These are phyloP conservation scores for Acacia crassicarpa DNA, from an alignment of 306 rosid genomes.

Conservation along the genomic window DNA sequence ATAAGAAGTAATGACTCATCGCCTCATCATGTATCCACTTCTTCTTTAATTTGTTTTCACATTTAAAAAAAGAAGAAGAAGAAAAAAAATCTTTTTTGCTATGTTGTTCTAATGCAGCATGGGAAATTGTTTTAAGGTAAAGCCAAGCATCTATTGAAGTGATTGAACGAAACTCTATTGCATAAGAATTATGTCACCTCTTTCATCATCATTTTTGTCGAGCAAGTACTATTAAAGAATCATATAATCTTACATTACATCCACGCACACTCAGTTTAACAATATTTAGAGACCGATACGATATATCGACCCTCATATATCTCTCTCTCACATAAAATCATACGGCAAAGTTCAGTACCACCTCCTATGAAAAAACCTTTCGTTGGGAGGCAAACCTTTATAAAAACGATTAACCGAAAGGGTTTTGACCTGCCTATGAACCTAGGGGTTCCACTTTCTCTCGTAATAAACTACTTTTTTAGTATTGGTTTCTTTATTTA, in stretches of 20 bases:
- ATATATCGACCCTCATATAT: neutral
- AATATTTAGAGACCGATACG: neutral
- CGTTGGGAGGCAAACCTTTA: too few species aligned
- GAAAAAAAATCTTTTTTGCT: neutral
- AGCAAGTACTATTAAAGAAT: neutral
- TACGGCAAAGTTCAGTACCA: too few species aligned
- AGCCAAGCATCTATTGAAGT: slow-evolving; percentile 25
- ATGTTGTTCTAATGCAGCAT: slow-evolving; percentile 19
- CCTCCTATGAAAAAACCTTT: too few species aligned
- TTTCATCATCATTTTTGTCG: neutral
- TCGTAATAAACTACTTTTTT: too few species aligned
- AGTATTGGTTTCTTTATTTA: too few species aligned
- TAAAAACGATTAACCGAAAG: too few species aligned
- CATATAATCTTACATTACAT: neutral
- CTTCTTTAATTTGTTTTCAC: neutral
- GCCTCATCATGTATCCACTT: neutral
- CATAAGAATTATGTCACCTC: neutral
- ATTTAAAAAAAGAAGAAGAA: neutral
- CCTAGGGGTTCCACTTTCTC: too few species aligned
- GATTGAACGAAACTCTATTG: neutral
- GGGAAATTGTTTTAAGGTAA: slow-evolving; percentile 31
- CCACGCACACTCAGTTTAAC: neutral
- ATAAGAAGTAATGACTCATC: neutral
- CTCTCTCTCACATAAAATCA: too few species aligned
- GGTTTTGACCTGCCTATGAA: too few species aligned